These are phyloP conservation scores for Piedraia hortae DNA, from an alignment of 2,329 filamentous ascomycete species.

Conservation along the genomic window DNA sequence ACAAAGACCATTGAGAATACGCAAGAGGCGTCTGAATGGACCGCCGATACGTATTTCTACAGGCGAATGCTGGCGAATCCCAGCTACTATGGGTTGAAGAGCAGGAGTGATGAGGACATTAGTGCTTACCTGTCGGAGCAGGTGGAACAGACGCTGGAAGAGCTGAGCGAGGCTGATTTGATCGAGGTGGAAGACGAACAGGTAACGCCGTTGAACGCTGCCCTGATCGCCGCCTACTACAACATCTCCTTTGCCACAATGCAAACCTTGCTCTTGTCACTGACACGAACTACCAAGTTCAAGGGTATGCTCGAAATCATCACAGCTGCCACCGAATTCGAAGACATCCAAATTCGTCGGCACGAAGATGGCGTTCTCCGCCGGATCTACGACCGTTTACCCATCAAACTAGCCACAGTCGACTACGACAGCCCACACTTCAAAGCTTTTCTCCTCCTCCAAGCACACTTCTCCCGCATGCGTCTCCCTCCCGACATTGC, in stretches of 20 bases:
- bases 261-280: conserved; percentile 87
- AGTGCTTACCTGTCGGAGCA: conserved; percentile 83
- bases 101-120: conserved; percentile 75
- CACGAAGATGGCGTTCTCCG: conserved; percentile 73
- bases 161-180: conserved; percentile 76
- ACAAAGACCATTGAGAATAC: conserved; percentile 86
- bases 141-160: conserved; percentile 75
- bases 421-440: conserved; percentile 87
- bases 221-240: conserved; percentile 97
- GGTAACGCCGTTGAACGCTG: conserved; percentile 70
- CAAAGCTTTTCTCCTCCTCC: conserved; percentile 89
- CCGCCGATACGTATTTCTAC: conserved; percentile 96
- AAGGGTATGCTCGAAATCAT: conserved; percentile 95
- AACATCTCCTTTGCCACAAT: conserved; percentile 98
- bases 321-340: conserved; percentile 88
- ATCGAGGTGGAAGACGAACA: conserved; percentile 80
- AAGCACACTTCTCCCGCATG: conserved; percentile 94
- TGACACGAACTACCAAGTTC: conserved; percentile 69
- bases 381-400: conserved; percentile 78
- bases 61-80: conserved; percentile 81
- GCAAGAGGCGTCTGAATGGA: conserved; percentile 94
- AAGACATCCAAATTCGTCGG: conserved; percentile 74
- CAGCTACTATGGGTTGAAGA: conserved; percentile 77
- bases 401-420: conserved; percentile 77
- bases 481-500: conserved; percentile 82